phyloP scores from a whole-genome alignment of 768 basidiomycete species.

The Lactarius tabidus region DNA sequence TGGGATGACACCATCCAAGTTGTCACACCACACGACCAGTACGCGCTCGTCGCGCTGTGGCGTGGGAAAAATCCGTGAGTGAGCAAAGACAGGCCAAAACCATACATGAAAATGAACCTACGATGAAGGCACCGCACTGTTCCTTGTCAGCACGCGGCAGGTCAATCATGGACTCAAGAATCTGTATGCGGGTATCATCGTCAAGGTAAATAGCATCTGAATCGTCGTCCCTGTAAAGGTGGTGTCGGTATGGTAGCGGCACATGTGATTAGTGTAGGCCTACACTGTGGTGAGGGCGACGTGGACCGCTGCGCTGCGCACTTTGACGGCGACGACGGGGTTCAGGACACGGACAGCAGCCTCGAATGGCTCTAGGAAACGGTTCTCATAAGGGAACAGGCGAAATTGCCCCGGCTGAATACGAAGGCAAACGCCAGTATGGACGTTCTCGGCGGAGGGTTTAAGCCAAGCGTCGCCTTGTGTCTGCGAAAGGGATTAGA shows the following conservation, averaged over 20 bases:
- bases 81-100: not conserved
- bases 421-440: conserved; percentile 76
- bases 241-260: not conserved
- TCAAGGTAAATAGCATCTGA: conserved; percentile 65
- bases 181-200: conserved; percentile 80
- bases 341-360: conserved; percentile 71
- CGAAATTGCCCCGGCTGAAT: conserved; percentile 66
- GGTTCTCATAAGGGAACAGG: conserved; percentile 83
- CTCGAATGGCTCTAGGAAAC: conserved; percentile 77
- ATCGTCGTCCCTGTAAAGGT: conserved; percentile 49
- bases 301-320: conserved; percentile 75
- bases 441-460: conserved; percentile 75
- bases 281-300: conserved; percentile 70
- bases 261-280: conserved; percentile 29
- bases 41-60: conserved; percentile 76
- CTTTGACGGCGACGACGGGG: conserved; percentile 80
- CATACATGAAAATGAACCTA: conserved; percentile 33
- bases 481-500: conserved; percentile 47
- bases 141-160: conserved; percentile 83
- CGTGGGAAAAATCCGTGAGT: not conserved
- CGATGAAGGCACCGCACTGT: conserved; percentile 85
- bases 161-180: conserved; percentile 64
- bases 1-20: conserved; percentile 74
- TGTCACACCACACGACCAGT: conserved; percentile 81
- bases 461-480: conserved; percentile 86